Percentiles rank a stretch among this genome's conserved stretches.
phyloP scores from a whole-genome alignment of 148 eudicot species.

The Polygonum maritimum region DNA sequence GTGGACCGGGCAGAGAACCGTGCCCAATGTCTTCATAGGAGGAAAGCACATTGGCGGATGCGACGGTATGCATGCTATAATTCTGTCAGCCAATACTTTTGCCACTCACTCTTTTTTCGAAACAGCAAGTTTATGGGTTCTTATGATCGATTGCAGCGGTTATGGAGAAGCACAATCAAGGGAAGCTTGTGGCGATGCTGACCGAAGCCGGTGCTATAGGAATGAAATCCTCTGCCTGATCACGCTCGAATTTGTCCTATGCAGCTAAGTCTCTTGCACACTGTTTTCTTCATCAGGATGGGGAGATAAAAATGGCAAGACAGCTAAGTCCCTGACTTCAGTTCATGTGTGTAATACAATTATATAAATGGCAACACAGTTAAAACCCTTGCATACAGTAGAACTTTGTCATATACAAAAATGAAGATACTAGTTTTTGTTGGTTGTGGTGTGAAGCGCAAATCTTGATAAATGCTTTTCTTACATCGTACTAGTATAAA shows the following conservation, averaged over 20 bases:
- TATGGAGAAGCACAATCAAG: constrained; percentile 29
- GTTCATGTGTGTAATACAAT: neutral
- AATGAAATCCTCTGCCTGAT: constrained; percentile 8
- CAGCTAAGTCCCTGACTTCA: neutral
- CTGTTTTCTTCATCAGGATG: neutral
- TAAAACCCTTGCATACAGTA: too few species aligned
- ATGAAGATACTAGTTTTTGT: too few species aligned
- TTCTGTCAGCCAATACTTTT: neutral
- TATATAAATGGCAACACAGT: neutral
- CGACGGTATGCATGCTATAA: constrained; percentile 24
- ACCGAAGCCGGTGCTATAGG: constrained; percentile 36
- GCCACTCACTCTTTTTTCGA: too few species aligned
- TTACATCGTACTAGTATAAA: too few species aligned
- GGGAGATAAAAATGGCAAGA: neutral
- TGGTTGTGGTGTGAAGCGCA: too few species aligned
- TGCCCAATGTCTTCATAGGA: constrained; percentile 54
- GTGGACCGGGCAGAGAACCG: constrained; percentile 61
- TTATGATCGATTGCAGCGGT: constrained; percentile 28
- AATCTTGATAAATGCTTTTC: too few species aligned
- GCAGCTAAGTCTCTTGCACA: neutral
- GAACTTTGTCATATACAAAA: too few species aligned
- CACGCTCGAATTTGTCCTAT: neutral
- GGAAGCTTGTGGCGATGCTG: constrained; percentile 48
- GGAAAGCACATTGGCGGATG: constrained; percentile 61
- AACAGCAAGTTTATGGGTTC: neutral